A percentile compares a stretch with the other conserved stretches of the same genome.
These are phyloP conservation scores for Bryoglossum gracile DNA, from an alignment of 495 filamentous ascomycete species.

Conservation along the genomic window DNA sequence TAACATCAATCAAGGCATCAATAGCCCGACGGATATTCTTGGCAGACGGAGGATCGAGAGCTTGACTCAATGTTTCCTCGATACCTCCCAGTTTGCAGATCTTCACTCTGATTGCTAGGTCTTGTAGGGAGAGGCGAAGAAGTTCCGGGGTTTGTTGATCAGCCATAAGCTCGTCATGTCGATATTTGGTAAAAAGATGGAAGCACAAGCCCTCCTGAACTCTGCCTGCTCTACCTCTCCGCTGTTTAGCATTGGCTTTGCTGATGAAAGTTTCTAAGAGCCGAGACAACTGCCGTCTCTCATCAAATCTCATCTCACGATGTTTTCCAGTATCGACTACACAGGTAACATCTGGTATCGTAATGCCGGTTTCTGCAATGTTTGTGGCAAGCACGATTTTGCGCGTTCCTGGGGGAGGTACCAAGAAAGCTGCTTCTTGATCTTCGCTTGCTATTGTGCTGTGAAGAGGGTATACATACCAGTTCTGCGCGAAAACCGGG, in stretches of 20 bases:
- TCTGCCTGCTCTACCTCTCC: conserved; percentile 90
- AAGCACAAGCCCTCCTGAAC: conserved; percentile 92
- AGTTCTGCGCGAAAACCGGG: conserved; percentile 56
- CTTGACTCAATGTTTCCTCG: conserved; percentile 80
- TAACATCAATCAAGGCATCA: conserved; percentile 86
- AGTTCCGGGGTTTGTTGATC: conserved; percentile 95
- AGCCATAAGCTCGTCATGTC: conserved; percentile 68
- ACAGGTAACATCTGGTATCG: conserved; percentile 92
- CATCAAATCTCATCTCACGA: conserved; percentile 92
- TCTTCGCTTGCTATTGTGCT: conserved; percentile 95
- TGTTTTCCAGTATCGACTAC: conserved; percentile 94
- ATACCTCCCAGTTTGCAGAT: conserved; percentile 91
- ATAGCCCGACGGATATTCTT: conserved; percentile 91
- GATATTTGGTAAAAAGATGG: conserved; percentile 83
- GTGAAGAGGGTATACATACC: conserved; percentile 82
- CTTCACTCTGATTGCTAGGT: conserved; percentile 92
- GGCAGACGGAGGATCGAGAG: conserved; percentile 78
- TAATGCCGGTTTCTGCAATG: conserved; percentile 95
- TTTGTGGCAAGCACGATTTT: conserved; percentile 96
- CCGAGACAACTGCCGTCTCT: conserved; percentile 80
- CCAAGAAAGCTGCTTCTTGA: conserved; percentile 81
- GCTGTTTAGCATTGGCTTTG: conserved; percentile 86
- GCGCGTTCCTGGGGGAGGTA: conserved; percentile 70
- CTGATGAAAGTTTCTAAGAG: conserved; percentile 91
- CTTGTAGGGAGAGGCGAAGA: conserved; percentile 86